Conservation (phyloP, 1,284 basidiomycete species). For the Fomitiporia mediterranea region DNA sequence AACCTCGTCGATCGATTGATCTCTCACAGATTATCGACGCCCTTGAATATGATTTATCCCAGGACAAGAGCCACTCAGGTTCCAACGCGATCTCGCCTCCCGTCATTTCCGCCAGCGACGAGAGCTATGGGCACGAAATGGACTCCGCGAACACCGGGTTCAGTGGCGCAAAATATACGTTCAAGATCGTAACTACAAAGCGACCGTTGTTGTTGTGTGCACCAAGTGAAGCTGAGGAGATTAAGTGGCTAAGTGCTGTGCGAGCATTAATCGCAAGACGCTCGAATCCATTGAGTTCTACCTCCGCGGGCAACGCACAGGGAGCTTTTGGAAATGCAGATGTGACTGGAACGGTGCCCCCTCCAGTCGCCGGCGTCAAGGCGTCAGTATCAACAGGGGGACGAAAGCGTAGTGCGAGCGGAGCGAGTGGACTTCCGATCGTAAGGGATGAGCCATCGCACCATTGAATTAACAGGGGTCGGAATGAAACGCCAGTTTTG, state of each 20-base stretch:
- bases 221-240: slow-evolving; percentile 96
- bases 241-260: slow-evolving; percentile 95
- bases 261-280: slow-evolving; percentile 82
- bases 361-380: slow-evolving; percentile 18
- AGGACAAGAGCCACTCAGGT: slow-evolving; percentile 6
- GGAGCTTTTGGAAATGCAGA: slow-evolving; percentile 22
- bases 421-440: slow-evolving; percentile 13
- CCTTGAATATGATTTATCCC: slow-evolving; percentile 70
- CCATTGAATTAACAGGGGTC: not conserved
- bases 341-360: too few relatives aligned
- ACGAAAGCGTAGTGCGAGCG: slow-evolving; percentile 20
- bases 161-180: slow-evolving; percentile 51
- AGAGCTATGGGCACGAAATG: slow-evolving; percentile 5
- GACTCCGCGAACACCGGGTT: slow-evolving; percentile 25
- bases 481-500: too few relatives aligned
- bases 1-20: slow-evolving; percentile 82
- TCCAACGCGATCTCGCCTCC: slow-evolving; percentile 7
- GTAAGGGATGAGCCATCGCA: slow-evolving; percentile 8
- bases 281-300: slow-evolving; percentile 43
- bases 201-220: slow-evolving; percentile 87
- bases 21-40: slow-evolving; percentile 88
- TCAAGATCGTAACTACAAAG: slow-evolving; percentile 96
- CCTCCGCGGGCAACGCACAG: slow-evolving; percentile 29
- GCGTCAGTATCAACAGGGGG: slow-evolving; percentile 23
- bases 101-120: not conserved